Evolutionary conservation across 176 grass and related monocot genomes (phyloP).

Genomic region (Avena sativa): DNA sequence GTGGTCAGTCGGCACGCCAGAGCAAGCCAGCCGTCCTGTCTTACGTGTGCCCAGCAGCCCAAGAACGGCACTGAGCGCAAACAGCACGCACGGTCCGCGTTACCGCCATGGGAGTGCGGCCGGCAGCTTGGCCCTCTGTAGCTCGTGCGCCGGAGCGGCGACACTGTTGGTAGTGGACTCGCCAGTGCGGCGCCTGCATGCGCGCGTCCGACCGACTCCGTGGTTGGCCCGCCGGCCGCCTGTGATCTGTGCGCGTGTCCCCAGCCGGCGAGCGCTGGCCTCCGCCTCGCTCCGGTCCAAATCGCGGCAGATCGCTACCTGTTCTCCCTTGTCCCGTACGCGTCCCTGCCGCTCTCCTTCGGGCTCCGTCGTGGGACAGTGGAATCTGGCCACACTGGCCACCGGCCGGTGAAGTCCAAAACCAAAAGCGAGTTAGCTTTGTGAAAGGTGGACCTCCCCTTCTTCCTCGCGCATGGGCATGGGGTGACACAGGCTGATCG

Average conservation of each 20-base stretch:
- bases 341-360: background rate
- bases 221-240: background rate
- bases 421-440: slow-evolving; percentile 21
- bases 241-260: slow-evolving; percentile 22
- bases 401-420: slow-evolving; percentile 12
- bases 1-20: background rate
- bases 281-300: slow-evolving; percentile 10
- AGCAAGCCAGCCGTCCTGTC: background rate
- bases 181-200: slow-evolving; percentile 9
- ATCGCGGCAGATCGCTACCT: background rate
- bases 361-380: background rate
- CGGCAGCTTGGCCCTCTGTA: slow-evolving; percentile 10
- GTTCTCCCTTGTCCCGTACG: background rate
- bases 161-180: slow-evolving; percentile 41
- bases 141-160: background rate
- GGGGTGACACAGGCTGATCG: background rate
- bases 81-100: background rate
- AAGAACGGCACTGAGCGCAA: background rate
- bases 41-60: background rate
- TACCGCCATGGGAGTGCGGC: background rate
- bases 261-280: background rate
- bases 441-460: background rate
- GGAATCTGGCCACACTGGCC: background rate
- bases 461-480: background rate
- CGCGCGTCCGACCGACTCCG: background rate